Evolutionary conservation across 805 yeast genomes (phyloP).

Genomic region (Yamadazyma olivae): DNA sequence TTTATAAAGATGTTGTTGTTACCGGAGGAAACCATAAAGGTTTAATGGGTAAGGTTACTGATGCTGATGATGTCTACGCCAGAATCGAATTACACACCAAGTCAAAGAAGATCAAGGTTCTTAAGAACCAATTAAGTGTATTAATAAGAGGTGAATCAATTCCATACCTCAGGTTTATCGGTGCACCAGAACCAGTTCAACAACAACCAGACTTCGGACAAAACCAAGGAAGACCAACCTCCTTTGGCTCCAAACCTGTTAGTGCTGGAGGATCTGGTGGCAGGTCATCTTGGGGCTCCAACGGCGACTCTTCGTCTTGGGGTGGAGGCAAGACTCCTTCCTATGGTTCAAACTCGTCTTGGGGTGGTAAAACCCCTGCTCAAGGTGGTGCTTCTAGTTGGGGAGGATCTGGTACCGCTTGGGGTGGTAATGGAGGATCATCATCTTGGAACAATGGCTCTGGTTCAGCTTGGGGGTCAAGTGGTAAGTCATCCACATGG

Average conservation of each 20-base stretch:
- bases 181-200: slow-evolving; percentile 27
- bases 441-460: slow-evolving; percentile 11
- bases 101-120: slow-evolving; percentile 80
- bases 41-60: slow-evolving; percentile 87
- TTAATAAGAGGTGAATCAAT: slow-evolving; percentile 64
- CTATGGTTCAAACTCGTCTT: slow-evolving; percentile 44
- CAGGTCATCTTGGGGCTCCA: slow-evolving; percentile 52
- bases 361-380: slow-evolving; percentile 41
- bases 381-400: slow-evolving; percentile 48
- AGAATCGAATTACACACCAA: slow-evolving; percentile 93
- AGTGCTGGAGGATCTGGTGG: slow-evolving; percentile 31
- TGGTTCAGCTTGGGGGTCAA: slow-evolving; percentile 48
- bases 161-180: slow-evolving; percentile 77
- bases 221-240: slow-evolving; percentile 5
- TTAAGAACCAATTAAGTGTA: slow-evolving; percentile 74
- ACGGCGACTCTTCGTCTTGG: slow-evolving; percentile 55
- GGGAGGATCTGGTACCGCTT: slow-evolving; percentile 22
- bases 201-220: slow-evolving; percentile 13
- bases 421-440: slow-evolving; percentile 41
- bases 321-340: slow-evolving; percentile 33
- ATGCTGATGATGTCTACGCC: slow-evolving; percentile 88
- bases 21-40: slow-evolving; percentile 95
- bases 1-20: slow-evolving; percentile 82
- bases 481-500: slow-evolving; percentile 9
- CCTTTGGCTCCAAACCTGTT: slow-evolving; percentile 12